These are phyloP conservation scores for Amanita muscaria DNA, from an alignment of 768 basidiomycete species.

Conservation along the genomic window DNA sequence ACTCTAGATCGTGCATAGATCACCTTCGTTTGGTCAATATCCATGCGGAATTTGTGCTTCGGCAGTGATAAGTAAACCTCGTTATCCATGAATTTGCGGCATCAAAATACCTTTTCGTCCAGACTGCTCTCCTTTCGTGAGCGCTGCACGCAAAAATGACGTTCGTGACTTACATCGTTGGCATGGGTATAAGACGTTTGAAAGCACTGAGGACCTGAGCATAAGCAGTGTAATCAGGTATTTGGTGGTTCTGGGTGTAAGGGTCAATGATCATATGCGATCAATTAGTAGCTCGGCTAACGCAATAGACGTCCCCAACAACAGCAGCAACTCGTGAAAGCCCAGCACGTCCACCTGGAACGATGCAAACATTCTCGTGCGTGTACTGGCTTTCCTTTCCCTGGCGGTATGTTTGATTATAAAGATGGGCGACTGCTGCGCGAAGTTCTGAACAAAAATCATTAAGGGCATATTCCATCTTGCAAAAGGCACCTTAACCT, in stretches of 20 bases:
- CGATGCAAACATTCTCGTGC: constrained; percentile 89
- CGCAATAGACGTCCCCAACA: constrained; percentile 82
- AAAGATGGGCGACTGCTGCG: constrained; percentile 83
- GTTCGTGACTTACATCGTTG: constrained; percentile 56
- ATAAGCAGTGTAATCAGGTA: constrained; percentile 89
- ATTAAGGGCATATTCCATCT: neutral
- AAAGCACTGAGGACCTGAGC: constrained; percentile 81
- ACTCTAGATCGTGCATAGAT: constrained; percentile 3
- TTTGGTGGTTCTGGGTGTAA: constrained; percentile 62
- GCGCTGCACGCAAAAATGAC: neutral
- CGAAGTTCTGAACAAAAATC: constrained; percentile 46
- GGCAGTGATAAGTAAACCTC: too few species aligned
- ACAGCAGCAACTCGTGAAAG: constrained; percentile 89
- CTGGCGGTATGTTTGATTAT: constrained; percentile 81
- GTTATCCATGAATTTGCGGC: too few species aligned
- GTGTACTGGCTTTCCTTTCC: constrained; percentile 82
- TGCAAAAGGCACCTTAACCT: constrained; percentile 29
- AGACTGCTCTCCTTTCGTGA: constrained; percentile 24
- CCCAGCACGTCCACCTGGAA: constrained; percentile 88
- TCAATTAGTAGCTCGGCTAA: constrained; percentile 22
- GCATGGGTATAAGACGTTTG: constrained; percentile 83
- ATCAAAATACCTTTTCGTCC: constrained; percentile 26
- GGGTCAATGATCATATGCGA: constrained; percentile 6
- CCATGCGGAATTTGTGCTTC: constrained; percentile 61
- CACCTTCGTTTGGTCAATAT: constrained; percentile 74